Conservation (phyloP, 2,329 filamentous ascomycete species). For the Fonsecaea monophora region DNA sequence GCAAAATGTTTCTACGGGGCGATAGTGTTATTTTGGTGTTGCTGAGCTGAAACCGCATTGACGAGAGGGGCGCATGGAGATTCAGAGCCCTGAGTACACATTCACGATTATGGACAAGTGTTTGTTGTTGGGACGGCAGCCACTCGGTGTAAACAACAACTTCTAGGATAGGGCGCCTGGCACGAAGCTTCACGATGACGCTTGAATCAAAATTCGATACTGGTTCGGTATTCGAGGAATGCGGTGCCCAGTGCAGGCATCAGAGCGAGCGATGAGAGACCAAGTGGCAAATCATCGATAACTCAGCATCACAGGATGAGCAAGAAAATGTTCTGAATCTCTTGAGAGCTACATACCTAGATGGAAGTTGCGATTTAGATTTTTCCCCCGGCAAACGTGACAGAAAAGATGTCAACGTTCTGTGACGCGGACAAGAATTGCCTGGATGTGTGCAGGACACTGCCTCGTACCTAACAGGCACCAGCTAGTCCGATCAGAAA, state of each 20-base stretch:
- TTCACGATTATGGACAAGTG: neutral
- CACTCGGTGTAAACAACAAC: neutral
- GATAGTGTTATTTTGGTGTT: conserved; percentile 88
- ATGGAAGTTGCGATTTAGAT: neutral
- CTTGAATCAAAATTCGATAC: neutral
- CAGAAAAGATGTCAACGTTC: neutral
- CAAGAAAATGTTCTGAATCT: neutral
- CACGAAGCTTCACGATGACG: neutral
- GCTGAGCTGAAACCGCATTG: conserved; percentile 65
- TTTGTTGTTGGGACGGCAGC: neutral
- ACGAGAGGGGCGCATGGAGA: neutral
- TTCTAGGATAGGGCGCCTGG: neutral
- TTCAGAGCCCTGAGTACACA: neutral
- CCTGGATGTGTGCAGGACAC: neutral
- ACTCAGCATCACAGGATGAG: neutral
- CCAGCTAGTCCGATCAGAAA: conserved; percentile 81
- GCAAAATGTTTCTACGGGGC: conserved; percentile 93
- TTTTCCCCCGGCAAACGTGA: neutral
- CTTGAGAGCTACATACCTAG: neutral
- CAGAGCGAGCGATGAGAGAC: neutral
- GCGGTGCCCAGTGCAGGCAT: neutral
- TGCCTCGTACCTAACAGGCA: conserved; percentile 45
- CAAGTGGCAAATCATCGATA: conserved; percentile 4
- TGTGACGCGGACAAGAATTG: neutral
- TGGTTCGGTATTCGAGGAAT: neutral